Conservation (phyloP, 208 protist genomes). For the Porcisia hertigi region DNA sequence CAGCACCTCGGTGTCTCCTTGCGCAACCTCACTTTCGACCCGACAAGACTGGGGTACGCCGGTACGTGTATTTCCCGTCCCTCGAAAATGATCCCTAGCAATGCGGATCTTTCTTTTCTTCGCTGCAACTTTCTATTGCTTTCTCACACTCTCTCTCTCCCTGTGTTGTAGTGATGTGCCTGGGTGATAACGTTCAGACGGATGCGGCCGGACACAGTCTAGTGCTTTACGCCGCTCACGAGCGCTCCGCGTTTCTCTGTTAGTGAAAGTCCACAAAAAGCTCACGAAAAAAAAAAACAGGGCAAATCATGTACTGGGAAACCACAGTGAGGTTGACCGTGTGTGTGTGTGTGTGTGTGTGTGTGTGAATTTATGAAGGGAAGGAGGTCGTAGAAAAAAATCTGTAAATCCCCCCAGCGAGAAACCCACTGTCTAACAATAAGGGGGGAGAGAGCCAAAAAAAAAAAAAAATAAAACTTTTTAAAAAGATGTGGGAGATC, state of each 20-base stretch:
- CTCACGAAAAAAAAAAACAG: neutral
- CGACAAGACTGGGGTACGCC: neutral
- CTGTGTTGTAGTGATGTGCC: neutral
- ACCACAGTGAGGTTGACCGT: neutral
- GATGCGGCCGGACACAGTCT: neutral
- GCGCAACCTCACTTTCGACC: neutral
- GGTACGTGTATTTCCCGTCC: neutral
- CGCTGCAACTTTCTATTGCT: neutral
- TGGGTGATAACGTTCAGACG: neutral
- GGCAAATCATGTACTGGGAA: too few species aligned
- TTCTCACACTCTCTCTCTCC: neutral
- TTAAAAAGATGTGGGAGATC: neutral
- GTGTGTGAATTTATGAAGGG: slow-evolving; percentile 18
- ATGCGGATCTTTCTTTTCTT: neutral
- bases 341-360: slow-evolving; percentile 4
- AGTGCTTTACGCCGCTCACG: neutral
- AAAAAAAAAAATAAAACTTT: neutral
- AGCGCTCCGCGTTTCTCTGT: neutral
- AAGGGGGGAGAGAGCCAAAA: neutral
- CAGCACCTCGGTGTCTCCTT: neutral
- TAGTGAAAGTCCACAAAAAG: neutral
- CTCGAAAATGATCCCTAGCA: neutral
- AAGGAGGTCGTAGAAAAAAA: neutral
- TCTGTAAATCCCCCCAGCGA: too few species aligned
- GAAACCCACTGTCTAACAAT: neutral